Percentiles rank a stretch among this genome's conserved stretches.
These are phyloP conservation scores for Kwoniella heveanensis DNA, from an alignment of 768 basidiomycete species.

Conservation along the genomic window DNA sequence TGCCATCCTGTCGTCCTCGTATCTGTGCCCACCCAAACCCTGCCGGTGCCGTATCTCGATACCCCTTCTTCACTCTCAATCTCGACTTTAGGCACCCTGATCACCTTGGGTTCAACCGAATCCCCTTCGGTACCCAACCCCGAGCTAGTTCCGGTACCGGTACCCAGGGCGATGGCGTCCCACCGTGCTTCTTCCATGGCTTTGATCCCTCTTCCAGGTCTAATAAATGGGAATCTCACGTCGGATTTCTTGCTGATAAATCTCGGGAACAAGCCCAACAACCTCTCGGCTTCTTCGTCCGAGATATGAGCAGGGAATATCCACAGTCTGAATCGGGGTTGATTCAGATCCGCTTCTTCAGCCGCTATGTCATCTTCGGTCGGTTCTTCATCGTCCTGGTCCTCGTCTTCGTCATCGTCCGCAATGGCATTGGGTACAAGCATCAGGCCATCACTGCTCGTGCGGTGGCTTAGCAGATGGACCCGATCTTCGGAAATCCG, in stretches of 20 bases:
- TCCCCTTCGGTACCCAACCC: slow-evolving; percentile 6
- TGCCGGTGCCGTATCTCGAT: slow-evolving; percentile 77
- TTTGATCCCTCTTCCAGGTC: slow-evolving; percentile 38
- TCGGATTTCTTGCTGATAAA: slow-evolving; percentile 61
- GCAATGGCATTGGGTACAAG: neutral
- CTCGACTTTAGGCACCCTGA: slow-evolving; percentile 56
- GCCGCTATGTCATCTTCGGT: slow-evolving; percentile 59
- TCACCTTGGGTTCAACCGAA: slow-evolving; percentile 8
- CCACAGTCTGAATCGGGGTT: slow-evolving; percentile 68
- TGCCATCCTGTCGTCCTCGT: slow-evolving; percentile 68
- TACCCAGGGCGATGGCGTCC: slow-evolving; percentile 25
- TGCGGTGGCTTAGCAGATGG: slow-evolving; percentile 18
- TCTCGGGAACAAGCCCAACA: slow-evolving; percentile 74
- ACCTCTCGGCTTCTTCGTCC: slow-evolving; percentile 69
- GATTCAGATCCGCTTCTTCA: slow-evolving; percentile 45
- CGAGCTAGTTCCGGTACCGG: no score
- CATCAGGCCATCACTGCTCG: slow-evolving; percentile 12
- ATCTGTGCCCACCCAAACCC: slow-evolving; percentile 73
- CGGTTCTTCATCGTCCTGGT: slow-evolving; percentile 53
- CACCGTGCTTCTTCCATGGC: slow-evolving; percentile 30
- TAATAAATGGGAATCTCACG: slow-evolving; percentile 62
- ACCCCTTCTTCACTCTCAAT: slow-evolving; percentile 60
- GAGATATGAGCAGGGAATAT: slow-evolving; percentile 70
- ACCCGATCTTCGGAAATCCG: slow-evolving; percentile 25
- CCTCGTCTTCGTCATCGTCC: slow-evolving; percentile 10